Evolutionary conservation across 2,329 filamentous ascomycete genomes (phyloP), one percentile per base, ranked within the genome.

Genomic region (Xylaria sp.): DNA sequence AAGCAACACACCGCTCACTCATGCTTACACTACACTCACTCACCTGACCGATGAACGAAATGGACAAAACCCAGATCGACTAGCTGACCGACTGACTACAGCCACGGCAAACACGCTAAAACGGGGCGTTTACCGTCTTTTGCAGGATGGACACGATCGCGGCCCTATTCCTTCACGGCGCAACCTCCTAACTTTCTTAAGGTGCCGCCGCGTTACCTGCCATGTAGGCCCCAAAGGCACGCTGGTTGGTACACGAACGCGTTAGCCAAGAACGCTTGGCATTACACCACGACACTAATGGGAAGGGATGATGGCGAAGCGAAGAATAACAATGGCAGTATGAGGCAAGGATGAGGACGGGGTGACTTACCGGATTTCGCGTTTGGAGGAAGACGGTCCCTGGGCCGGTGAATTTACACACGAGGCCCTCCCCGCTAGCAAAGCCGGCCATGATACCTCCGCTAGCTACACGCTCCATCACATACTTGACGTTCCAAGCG

Each of bases 401-500:
- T 0, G 96, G 96, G 0, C 92, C 94, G 0, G 91, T 94, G 74
- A 98, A 98, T 78, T 94, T 97, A 84, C 96, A 99, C 3, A 97
- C 94, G 44, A 98, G 83, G 0, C 96, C 96, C 81, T 99, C 96
- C 0, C 88, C 92, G 0, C 93, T 91, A 34, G 90, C 89, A 25
- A 97, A 81, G 10, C 91, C 90, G n/a, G 93, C 95, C n/a, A 99
- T 91, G 72, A 99, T 90, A 46, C 96, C 96, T 1, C 96, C 96
- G 2, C 92, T 96, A 0, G 95, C 91, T 3, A 97, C 92, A 18
- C 96, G 90, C 82, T 98, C 94, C 71, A 99, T 89, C 4, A 93
- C 87, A 77, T 98, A 99, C 77, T 97, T 94, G 78, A 92, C 94
- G 79, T 98, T 98, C 96, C 96, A 99, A 0, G 96, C 95, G 0